phyloP scores from a whole-genome alignment of 2,329 filamentous ascomycete genomes.

The Parastagonospora nodorum region DNA sequence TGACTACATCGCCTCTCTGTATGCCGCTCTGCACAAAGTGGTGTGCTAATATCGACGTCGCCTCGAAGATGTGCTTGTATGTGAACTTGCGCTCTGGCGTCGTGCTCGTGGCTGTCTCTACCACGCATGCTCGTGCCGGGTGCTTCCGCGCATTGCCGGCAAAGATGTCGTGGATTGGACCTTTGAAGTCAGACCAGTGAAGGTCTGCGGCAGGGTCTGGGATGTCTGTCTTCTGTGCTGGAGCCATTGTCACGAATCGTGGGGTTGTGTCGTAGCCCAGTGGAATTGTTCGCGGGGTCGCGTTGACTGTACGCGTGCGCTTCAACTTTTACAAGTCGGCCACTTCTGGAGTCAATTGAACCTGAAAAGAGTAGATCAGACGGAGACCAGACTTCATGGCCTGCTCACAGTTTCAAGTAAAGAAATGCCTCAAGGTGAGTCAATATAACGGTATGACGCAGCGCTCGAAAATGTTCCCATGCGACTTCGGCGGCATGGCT shows the following conservation, averaged over 20 bases:
- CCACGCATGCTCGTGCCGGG: constrained; percentile 71
- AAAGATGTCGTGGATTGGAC: constrained; percentile 75
- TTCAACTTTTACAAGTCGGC: background rate
- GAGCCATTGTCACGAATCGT: constrained; percentile 37
- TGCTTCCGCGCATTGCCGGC: constrained; percentile 67
- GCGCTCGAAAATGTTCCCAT: constrained; percentile 23
- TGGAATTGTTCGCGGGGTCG: constrained; percentile 19
- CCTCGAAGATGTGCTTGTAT: constrained; percentile 85
- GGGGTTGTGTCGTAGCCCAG: constrained; percentile 10
- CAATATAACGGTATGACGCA: constrained; percentile 23
- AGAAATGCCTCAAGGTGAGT: background rate
- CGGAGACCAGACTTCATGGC: too few relatives aligned
- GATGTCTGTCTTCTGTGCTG: constrained; percentile 37
- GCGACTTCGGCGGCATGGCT: constrained; percentile 40
- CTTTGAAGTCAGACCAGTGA: constrained; percentile 68
- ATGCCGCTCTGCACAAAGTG: constrained; percentile 76
- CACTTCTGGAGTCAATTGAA: background rate
- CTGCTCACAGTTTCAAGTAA: too few relatives aligned
- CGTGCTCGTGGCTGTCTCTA: constrained; percentile 63
- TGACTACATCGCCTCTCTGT: constrained; percentile 82
- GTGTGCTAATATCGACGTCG: constrained; percentile 79
- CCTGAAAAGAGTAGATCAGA: too few relatives aligned
- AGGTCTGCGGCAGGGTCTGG: constrained; percentile 72
- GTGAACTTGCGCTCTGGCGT: constrained; percentile 71
- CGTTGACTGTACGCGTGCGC: constrained; percentile 10